Evolutionary conservation across 2,329 filamentous ascomycete species (phyloP).

Genomic region (Cercospora zeina): DNA sequence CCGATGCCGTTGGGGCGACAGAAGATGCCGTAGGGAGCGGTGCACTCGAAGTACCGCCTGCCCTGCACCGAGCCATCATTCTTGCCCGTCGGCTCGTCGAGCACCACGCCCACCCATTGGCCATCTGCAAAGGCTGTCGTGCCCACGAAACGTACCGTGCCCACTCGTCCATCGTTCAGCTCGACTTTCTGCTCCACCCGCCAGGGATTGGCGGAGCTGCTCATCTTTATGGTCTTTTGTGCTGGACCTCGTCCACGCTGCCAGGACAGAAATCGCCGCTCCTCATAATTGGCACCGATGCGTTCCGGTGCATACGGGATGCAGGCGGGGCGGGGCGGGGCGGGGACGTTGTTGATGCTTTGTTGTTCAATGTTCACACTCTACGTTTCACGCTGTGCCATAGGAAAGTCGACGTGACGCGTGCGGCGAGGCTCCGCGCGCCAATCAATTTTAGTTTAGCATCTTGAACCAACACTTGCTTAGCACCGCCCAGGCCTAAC

Average conservation of each 20-base stretch:
- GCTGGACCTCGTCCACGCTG: constrained; percentile 11
- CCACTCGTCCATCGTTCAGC: constrained; percentile 75
- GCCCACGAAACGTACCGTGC: constrained; percentile 78
- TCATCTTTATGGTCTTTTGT: constrained; percentile 31
- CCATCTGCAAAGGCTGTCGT: constrained; percentile 76
- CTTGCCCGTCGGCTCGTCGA: constrained; percentile 79
- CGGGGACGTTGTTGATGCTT: not conserved
- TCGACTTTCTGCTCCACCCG: constrained; percentile 70
- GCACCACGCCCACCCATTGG: constrained; percentile 86
- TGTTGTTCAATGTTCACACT: not conserved
- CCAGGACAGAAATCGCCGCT: constrained; percentile 4
- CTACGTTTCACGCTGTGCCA: not conserved
- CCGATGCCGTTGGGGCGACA: constrained; percentile 70
- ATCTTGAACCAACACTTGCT: not conserved
- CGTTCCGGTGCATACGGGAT: not conserved
- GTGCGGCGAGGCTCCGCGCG: not conserved
- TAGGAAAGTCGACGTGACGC: constrained; percentile 2
- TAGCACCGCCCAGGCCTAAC: not conserved
- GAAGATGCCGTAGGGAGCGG: constrained; percentile 75
- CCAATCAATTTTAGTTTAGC: not conserved
- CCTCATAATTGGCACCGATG: constrained; percentile 17
- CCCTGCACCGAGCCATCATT: constrained; percentile 92
- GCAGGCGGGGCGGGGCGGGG: not conserved
- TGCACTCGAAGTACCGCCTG: constrained; percentile 83
- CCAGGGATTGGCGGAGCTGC: constrained; percentile 34